Evolutionary conservation across 2,329 filamentous ascomycete genomes (phyloP).

Genomic region (Stemphylium beticola): DNA sequence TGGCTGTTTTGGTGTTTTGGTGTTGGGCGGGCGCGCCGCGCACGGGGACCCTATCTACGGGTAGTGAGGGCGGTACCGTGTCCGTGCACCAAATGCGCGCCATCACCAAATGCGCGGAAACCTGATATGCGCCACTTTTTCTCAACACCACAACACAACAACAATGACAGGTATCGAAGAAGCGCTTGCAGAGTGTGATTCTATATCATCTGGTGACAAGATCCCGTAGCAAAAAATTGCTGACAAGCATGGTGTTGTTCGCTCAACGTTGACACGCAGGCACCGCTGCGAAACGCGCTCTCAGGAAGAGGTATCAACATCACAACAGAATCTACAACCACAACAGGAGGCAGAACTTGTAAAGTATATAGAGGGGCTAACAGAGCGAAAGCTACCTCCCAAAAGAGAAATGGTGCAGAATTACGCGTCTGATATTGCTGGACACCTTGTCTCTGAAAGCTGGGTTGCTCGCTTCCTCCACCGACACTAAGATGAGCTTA

Average conservation of each 20-base stretch:
- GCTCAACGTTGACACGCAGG: neutral
- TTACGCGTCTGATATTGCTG: conserved; percentile 1
- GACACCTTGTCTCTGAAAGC: conserved; percentile 1
- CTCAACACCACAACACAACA: neutral
- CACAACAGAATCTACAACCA: neutral
- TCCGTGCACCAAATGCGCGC: neutral
- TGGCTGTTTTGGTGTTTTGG: too few species aligned
- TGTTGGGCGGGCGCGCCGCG: too few species aligned
- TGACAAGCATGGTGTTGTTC: neutral
- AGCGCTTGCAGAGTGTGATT: neutral
- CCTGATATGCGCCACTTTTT: neutral
- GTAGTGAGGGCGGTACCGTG: too few species aligned
- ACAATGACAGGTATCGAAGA: neutral
- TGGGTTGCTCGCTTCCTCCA: conserved; percentile 16
- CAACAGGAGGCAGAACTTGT: neutral
- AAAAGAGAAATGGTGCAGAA: neutral
- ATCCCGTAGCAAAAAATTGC: neutral
- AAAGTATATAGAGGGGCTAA: neutral
- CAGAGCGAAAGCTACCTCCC: neutral
- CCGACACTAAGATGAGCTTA: conserved; percentile 7
- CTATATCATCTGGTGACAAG: neutral
- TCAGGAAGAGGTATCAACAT: neutral
- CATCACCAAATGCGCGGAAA: neutral
- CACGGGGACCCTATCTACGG: too few species aligned
- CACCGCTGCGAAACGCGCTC: neutral